phyloP scores from a whole-genome alignment of 352 stramenopile genomes.

The Blastocystis sp. region DNA sequence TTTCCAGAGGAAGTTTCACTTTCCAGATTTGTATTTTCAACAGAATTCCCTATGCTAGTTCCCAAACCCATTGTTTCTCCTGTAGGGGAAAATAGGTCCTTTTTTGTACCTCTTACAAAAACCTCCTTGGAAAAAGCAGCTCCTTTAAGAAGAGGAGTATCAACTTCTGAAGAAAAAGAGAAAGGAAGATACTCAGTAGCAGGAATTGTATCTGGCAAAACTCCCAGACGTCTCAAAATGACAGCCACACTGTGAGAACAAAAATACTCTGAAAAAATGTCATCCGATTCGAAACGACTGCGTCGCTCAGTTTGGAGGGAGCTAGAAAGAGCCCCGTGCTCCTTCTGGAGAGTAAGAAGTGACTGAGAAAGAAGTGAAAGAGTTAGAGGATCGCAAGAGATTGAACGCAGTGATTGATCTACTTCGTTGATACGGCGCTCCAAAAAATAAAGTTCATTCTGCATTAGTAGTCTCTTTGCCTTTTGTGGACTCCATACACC shows the following conservation, averaged over 20 bases:
- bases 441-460: constrained; percentile 15
- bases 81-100: not conserved
- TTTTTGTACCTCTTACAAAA: constrained; percentile 16
- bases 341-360: not conserved
- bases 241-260: constrained; percentile 13
- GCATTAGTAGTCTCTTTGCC: constrained; percentile 3
- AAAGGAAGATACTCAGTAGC: constrained; percentile 34
- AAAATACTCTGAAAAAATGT: not conserved
- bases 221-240: not conserved
- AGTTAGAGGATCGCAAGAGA: not conserved
- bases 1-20: too few relatives aligned
- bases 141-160: not conserved
- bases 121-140: constrained; percentile 19
- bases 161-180: not conserved
- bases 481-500: constrained; percentile 51
- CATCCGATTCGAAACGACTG: not conserved
- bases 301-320: not conserved
- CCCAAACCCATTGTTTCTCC: not conserved
- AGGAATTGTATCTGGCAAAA: not conserved
- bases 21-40: too few relatives aligned
- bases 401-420: not conserved
- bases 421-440: not conserved
- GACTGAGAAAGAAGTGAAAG: not conserved
- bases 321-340: not conserved
- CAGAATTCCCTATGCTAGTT: too few relatives aligned